phyloP scores from a whole-genome alignment of 1,284 basidiomycete genomes.

The Puccinia coronata region DNA sequence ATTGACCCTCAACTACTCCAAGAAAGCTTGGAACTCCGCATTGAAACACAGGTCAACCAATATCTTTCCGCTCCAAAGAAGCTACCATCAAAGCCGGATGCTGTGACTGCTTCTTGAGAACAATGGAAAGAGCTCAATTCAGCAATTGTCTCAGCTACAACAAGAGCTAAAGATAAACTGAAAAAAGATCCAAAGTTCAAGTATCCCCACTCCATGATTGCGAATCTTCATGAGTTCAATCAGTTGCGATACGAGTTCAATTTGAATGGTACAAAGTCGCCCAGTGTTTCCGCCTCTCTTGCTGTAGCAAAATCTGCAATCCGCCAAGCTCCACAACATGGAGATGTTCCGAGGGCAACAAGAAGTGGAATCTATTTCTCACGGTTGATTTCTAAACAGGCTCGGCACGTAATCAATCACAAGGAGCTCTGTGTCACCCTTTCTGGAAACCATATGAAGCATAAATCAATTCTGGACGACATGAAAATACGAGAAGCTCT shows the following conservation, averaged over 20 bases:
- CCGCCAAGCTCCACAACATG: neutral
- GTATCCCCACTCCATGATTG: neutral
- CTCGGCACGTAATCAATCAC: neutral
- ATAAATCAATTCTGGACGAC: neutral
- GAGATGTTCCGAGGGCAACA: neutral
- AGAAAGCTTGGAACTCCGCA: neutral
- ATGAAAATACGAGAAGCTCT: neutral
- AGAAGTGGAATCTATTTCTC: slow-evolving; percentile 8
- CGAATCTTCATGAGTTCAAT: neutral
- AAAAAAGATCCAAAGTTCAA: slow-evolving; percentile 9
- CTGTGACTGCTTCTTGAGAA: neutral
- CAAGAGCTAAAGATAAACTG: neutral
- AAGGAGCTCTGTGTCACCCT: neutral
- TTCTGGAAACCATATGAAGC: neutral
- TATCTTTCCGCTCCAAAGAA: slow-evolving; percentile 11
- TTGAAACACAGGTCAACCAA: neutral
- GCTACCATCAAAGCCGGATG: neutral
- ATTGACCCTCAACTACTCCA: neutral
- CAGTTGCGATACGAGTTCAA: neutral
- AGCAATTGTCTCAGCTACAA: neutral
- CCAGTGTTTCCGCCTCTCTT: slow-evolving; percentile 7
- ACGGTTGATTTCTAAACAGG: neutral
- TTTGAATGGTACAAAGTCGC: neutral
- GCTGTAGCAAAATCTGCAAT: slow-evolving; percentile 1
- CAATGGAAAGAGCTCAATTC: neutral